These are phyloP conservation scores for Diaporthe vexans DNA, from an alignment of 2,329 filamentous ascomycete genomes.

Conservation along the genomic window DNA sequence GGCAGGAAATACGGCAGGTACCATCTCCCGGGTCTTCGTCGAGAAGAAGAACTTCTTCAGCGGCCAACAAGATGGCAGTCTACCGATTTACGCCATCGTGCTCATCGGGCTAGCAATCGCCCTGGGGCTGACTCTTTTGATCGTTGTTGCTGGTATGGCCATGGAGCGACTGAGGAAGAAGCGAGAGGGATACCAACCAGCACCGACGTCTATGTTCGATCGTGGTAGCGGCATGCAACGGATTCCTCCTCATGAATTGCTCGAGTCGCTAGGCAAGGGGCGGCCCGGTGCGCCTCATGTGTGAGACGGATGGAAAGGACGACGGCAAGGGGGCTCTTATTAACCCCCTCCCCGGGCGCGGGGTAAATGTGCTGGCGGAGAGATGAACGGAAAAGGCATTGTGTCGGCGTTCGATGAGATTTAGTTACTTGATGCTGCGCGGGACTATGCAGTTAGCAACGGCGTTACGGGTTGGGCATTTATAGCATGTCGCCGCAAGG, in stretches of 20 bases:
- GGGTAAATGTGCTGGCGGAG: background rate
- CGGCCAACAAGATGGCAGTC: conserved; percentile 51
- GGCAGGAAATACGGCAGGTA: conserved; percentile 75
- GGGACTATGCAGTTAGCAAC: conserved; percentile 35
- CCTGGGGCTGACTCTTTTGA: conserved; percentile 80
- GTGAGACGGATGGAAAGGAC: conserved; percentile 49
- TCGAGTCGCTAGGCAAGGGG: conserved; percentile 66
- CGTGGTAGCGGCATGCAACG: conserved; percentile 70
- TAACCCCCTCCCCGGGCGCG: background rate
- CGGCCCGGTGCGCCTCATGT: conserved; percentile 65
- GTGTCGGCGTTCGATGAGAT: conserved; percentile 37
- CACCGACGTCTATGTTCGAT: conserved; percentile 76
- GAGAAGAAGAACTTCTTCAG: conserved; percentile 84
- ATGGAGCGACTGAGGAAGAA: conserved; percentile 83
- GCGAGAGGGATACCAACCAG: conserved; percentile 85
- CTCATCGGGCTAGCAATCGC: conserved; percentile 86
- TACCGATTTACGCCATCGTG: conserved; percentile 63
- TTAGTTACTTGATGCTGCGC: conserved; percentile 19
- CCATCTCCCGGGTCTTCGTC: conserved; percentile 85
- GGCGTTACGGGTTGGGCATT: conserved; percentile 39
- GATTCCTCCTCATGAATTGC: conserved; percentile 72
- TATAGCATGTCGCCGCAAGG: conserved; percentile 22
- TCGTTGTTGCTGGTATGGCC: conserved; percentile 81
- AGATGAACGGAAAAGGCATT: conserved; percentile 37
- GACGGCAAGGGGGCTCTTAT: background rate